phyloP scores from a whole-genome alignment of 1,284 basidiomycete species.

The Ustilago bromivora region DNA sequence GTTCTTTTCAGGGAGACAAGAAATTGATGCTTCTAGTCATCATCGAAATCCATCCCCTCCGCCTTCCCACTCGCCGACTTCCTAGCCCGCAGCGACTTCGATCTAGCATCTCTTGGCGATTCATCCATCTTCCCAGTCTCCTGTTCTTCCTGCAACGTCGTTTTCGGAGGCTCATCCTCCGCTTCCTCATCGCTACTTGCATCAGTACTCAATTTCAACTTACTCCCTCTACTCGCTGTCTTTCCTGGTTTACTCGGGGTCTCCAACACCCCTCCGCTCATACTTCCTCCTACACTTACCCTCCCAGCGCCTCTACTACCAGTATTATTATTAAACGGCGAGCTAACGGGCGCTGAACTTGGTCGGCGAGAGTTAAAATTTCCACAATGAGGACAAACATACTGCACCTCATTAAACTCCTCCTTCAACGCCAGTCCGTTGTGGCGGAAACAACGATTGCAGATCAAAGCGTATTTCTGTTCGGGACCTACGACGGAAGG shows the following conservation, averaged over 20 bases:
- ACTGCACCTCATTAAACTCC: constrained; percentile 88
- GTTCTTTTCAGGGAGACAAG: not conserved
- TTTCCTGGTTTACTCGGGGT: constrained; percentile 37
- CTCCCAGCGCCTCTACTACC: not conserved
- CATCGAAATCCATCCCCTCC: constrained; percentile 44
- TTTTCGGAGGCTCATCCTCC: constrained; percentile 26
- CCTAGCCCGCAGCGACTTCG: constrained; percentile 27
- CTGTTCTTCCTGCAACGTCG: constrained; percentile 29
- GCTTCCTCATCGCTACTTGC: constrained; percentile 25
- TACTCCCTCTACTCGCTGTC: constrained; percentile 14
- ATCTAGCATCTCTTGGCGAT: constrained; percentile 8
- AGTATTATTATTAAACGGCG: constrained; percentile 50
- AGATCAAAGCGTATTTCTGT: constrained; percentile 86
- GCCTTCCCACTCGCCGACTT: constrained; percentile 18
- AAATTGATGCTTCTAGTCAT: constrained; percentile 16
- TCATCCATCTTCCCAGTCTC: constrained; percentile 7
- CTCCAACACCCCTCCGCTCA: constrained; percentile 3
- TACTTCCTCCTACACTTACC: not conserved
- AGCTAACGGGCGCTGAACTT: constrained; percentile 63
- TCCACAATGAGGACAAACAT: constrained; percentile 80
- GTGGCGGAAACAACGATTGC: constrained; percentile 89
- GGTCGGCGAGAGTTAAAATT: constrained; percentile 75
- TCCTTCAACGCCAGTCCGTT: constrained; percentile 92
- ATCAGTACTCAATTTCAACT: constrained; percentile 33
- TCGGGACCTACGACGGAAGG: constrained; percentile 68